Conservation (phyloP, 2,329 filamentous ascomycete species). For the Emmonsia crescens region DNA sequence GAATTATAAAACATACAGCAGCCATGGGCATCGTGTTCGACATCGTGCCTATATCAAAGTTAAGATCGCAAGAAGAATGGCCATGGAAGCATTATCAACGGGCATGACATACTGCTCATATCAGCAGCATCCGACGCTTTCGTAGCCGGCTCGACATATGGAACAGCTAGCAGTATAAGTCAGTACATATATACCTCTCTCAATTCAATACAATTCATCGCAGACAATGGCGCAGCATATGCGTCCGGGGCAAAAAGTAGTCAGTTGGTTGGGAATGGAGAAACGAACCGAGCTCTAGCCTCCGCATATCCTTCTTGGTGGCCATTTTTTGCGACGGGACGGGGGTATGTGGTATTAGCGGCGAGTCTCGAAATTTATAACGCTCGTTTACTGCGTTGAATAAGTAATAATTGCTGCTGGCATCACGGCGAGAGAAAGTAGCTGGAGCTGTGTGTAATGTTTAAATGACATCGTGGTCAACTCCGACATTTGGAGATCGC, state of each 20-base stretch:
- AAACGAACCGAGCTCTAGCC: slow-evolving; percentile 57
- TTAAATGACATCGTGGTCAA: neutral
- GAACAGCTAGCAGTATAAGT: slow-evolving; percentile 54
- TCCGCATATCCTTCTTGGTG: slow-evolving; percentile 64
- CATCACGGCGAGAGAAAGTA: neutral
- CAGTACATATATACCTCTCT: neutral
- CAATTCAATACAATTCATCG: neutral
- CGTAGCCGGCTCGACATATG: slow-evolving; percentile 66
- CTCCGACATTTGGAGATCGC: neutral
- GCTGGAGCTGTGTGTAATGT: too few species aligned
- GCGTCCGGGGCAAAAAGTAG: neutral
- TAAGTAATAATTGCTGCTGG: neutral
- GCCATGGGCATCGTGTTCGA: slow-evolving; percentile 85
- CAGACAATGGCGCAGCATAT: neutral
- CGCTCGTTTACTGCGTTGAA: neutral
- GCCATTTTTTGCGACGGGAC: slow-evolving; percentile 41
- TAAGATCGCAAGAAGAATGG: neutral
- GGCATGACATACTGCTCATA: slow-evolving; percentile 51
- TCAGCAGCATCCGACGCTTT: slow-evolving; percentile 53
- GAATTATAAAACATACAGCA: slow-evolving; percentile 45
- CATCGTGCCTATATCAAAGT: slow-evolving; percentile 42
- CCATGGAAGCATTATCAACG: slow-evolving; percentile 1
- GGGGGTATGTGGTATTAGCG: neutral
- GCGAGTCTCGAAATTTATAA: neutral
- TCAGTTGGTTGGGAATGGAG: neutral